Percentiles rank a stretch among this genome's conserved stretches.
These are phyloP conservation scores for Nemania diffusa DNA, from an alignment of 2,329 filamentous ascomycete species.

Conservation along the genomic window DNA sequence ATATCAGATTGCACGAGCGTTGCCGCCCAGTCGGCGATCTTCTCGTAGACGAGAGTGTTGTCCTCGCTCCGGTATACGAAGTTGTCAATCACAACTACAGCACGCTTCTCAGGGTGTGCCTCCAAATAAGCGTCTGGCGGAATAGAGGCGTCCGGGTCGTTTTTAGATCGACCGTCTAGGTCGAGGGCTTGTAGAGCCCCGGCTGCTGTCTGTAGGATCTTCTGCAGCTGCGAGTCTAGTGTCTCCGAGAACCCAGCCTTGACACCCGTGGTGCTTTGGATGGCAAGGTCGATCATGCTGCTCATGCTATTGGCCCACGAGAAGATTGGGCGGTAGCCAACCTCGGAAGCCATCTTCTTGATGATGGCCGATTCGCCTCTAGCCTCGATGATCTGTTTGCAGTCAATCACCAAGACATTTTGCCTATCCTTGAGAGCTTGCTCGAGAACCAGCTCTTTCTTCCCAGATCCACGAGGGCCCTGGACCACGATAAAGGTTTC, in stretches of 20 bases:
- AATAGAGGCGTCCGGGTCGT: constrained; percentile 77
- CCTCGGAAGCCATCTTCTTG: constrained; percentile 78
- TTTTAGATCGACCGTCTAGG: constrained; percentile 73
- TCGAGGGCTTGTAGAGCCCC: constrained; percentile 82
- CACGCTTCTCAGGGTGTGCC: constrained; percentile 83
- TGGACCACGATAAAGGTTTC: constrained; percentile 96
- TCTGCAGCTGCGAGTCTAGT: constrained; percentile 85
- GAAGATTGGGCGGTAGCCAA: constrained; percentile 93
- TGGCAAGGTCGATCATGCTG: constrained; percentile 90
- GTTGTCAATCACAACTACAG: constrained; percentile 90
- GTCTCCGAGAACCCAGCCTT: constrained; percentile 96
- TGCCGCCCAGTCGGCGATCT: constrained; percentile 90
- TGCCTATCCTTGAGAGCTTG: constrained; percentile 80
- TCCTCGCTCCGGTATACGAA: constrained; percentile 84
- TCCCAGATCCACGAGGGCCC: constrained; percentile 90
- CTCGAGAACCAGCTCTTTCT: constrained; percentile 86
- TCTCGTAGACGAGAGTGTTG: constrained; percentile 75
- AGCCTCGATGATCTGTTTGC: constrained; percentile 91
- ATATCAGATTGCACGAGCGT: constrained; percentile 85
- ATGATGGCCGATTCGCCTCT: constrained; percentile 89
- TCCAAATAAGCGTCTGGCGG: constrained; percentile 90
- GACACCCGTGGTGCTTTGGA: constrained; percentile 91
- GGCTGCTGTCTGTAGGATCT: constrained; percentile 87
- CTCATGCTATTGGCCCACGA: constrained; percentile 96
- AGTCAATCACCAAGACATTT: constrained; percentile 88